phyloP scores from a whole-genome alignment of 1,139 yeast genomes.

The Zygoascus sp. region DNA sequence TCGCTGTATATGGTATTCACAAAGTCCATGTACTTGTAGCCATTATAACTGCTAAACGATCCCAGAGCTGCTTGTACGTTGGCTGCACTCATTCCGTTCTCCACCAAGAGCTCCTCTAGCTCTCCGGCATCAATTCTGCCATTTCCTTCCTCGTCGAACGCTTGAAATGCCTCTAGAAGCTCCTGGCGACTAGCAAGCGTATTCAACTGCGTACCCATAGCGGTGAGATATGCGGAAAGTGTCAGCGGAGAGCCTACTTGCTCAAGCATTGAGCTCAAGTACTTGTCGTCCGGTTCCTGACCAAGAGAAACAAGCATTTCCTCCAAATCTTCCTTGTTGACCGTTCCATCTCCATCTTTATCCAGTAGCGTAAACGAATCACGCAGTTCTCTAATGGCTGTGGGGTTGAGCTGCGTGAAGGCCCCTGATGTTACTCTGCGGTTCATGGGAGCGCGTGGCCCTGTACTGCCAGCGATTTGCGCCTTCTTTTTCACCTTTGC shows the following conservation, averaged over 20 bases:
- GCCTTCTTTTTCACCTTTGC: conserved; percentile 14
- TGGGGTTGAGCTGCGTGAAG: conserved; percentile 36
- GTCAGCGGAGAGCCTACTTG: conserved; percentile 56
- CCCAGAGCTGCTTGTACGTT: conserved; percentile 51
- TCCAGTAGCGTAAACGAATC: conserved; percentile 67
- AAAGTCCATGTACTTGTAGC: conserved; percentile 53
- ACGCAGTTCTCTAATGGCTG: conserved; percentile 42
- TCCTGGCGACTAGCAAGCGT: conserved; percentile 59
- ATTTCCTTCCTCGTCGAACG: conserved; percentile 44
- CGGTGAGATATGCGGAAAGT: conserved; percentile 65
- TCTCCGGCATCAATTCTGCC: conserved; percentile 47
- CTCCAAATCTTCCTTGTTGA: conserved; percentile 56
- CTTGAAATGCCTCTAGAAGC: conserved; percentile 57
- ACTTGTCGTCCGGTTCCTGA: conserved; percentile 38
- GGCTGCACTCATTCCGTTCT: conserved; percentile 48
- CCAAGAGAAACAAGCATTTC: conserved; percentile 54
- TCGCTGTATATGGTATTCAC: conserved; percentile 17
- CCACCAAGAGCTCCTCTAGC: conserved; percentile 45
- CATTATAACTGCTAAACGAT: conserved; percentile 50
- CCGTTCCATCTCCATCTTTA: conserved; percentile 71
- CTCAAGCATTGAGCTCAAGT: conserved; percentile 41
- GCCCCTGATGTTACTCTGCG: conserved; percentile 31
- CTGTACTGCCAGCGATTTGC: conserved; percentile 8
- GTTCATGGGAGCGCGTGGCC: background rate
- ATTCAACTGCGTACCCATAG: conserved; percentile 58